Evolutionary conservation across 2,329 filamentous ascomycete species (phyloP).

Genomic region (Hypoxylon sp.): DNA sequence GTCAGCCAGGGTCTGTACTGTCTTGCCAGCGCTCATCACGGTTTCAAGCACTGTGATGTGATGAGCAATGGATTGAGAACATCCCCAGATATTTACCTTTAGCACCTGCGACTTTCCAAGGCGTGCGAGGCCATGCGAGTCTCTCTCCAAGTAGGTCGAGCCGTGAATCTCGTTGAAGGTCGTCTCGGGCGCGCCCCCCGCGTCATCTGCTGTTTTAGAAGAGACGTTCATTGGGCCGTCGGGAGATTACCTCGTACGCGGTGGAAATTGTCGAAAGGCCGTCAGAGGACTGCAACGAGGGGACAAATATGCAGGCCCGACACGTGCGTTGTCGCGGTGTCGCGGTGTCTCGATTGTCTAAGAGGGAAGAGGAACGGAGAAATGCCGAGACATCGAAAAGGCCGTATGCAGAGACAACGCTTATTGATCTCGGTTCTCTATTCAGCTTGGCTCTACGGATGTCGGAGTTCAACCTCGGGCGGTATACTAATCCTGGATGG

Average conservation of each 20-base stretch:
- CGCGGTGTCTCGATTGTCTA: constrained; percentile 1
- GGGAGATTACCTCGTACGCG: background rate
- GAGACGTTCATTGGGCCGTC: constrained; percentile 6
- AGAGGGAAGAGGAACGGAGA: constrained; percentile 15
- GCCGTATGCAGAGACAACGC: too few relatives aligned
- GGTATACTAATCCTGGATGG: too few relatives aligned
- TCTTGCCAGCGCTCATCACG: background rate
- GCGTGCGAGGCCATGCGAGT: constrained; percentile 26
- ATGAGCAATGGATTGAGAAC: background rate
- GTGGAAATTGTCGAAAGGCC: background rate
- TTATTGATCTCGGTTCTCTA: too few relatives aligned
- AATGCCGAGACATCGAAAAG: too few relatives aligned
- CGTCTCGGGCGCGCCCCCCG: background rate
- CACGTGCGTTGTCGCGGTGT: background rate
- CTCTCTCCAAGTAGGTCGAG: constrained; percentile 34
- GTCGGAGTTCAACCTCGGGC: too few relatives aligned
- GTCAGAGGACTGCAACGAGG: background rate
- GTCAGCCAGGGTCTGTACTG: too few relatives aligned
- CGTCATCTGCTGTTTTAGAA: background rate
- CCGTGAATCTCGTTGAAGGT: constrained; percentile 33
- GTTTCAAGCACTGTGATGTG: background rate
- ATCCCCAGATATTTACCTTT: constrained; percentile 25
- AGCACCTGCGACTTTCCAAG: constrained; percentile 33
- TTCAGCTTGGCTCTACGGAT: too few relatives aligned
- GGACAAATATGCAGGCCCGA: background rate